Conservation (phyloP, 306 rosid genomes). For the Prunus mume region DNA sequence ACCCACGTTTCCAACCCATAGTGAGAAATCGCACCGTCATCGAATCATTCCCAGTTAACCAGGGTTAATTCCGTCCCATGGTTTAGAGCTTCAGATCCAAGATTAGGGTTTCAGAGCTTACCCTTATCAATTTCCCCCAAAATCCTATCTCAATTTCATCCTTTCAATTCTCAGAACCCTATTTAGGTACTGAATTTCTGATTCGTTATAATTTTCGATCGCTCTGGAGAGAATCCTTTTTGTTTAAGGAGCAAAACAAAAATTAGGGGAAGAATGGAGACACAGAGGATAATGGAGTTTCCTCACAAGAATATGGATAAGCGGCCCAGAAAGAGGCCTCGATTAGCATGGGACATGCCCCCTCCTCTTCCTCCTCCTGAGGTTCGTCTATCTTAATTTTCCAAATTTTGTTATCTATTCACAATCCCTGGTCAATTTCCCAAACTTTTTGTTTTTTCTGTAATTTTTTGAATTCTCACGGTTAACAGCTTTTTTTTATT, state of each 20-base stretch:
- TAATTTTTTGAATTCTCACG: not conserved
- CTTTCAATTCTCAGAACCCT: not conserved
- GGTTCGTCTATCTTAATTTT: slow-evolving; percentile 30
- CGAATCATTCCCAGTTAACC: slow-evolving; percentile 28
- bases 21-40: slow-evolving; percentile 22
- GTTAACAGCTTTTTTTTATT: not conserved
- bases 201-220: slow-evolving; percentile 8
- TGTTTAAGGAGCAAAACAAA: slow-evolving; percentile 8
- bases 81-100: slow-evolving; percentile 34
- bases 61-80: slow-evolving; percentile 30
- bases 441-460: too few species aligned
- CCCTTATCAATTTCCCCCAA: not conserved
- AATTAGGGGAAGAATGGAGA: slow-evolving; percentile 53
- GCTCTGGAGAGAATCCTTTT: slow-evolving; percentile 12
- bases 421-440: not conserved
- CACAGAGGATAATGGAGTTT: slow-evolving; percentile 65
- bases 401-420: not conserved
- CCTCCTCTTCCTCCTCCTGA: slow-evolving; percentile 57
- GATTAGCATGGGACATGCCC: slow-evolving; percentile 75
- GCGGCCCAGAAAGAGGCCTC: slow-evolving; percentile 72
- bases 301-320: slow-evolving; percentile 73
- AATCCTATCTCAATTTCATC: slow-evolving; percentile 1
- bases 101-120: slow-evolving; percentile 39
- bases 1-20: slow-evolving; percentile 30
- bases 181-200: slow-evolving; percentile 2